Evolutionary conservation across 2,329 filamentous ascomycete species (phyloP).

Genomic region (Pseudogymnoascus sp.): DNA sequence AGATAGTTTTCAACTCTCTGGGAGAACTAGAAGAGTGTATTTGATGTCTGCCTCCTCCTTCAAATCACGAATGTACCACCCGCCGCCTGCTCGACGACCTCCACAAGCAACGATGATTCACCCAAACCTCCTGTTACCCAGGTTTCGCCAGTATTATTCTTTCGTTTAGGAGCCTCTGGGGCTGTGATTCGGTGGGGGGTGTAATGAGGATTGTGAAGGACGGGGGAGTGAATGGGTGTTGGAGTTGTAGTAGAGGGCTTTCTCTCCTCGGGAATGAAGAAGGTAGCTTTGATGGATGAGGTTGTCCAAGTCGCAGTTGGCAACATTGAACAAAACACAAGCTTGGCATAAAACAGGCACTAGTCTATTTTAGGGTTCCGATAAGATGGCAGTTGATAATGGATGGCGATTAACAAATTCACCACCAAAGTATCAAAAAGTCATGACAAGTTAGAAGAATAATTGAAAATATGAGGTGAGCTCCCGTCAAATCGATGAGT

Average conservation of each 20-base stretch:
- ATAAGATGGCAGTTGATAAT: not conserved
- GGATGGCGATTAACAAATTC: not conserved
- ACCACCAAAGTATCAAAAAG: not conserved
- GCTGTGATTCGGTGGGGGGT: not conserved
- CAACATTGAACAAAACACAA: not conserved
- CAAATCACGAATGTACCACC: not conserved
- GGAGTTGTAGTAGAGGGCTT: not conserved
- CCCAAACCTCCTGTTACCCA: not conserved
- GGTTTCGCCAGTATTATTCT: not conserved
- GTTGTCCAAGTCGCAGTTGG: slow-evolving; percentile 4
- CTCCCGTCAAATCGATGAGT: not conserved
- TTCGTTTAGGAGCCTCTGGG: not conserved
- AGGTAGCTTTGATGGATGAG: not conserved
- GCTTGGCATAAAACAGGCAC: not conserved
- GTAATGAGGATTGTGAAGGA: not conserved
- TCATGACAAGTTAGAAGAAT: not conserved
- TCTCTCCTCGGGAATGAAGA: not conserved
- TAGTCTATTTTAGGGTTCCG: not conserved
- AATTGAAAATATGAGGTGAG: not conserved
- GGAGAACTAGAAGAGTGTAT: slow-evolving; percentile 31
- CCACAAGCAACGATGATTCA: slow-evolving; percentile 6
- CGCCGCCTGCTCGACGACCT: slow-evolving; percentile 2
- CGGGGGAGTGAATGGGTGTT: not conserved
- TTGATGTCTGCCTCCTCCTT: slow-evolving; percentile 23
- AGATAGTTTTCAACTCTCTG: slow-evolving; percentile 26